Conservation (phyloP, 2,329 filamentous ascomycete species). For the Pseudogymnoascus sp. region DNA sequence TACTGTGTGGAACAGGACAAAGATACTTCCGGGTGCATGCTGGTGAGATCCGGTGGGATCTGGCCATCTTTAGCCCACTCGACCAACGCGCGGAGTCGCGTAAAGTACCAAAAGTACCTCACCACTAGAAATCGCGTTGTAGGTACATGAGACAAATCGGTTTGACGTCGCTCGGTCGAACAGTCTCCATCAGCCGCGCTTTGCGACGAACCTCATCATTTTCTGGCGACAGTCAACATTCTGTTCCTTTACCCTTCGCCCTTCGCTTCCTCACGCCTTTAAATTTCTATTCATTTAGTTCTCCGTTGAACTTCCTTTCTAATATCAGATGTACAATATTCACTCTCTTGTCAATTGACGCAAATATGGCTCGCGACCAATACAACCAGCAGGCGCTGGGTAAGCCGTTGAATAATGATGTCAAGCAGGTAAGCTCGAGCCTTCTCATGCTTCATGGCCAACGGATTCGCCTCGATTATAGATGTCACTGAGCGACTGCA, state of each 20-base stretch:
- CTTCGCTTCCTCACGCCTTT: background rate
- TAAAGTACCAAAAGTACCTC: background rate
- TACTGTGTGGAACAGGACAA: background rate
- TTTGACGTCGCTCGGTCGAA: background rate
- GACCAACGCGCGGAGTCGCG: background rate
- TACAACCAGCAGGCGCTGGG: conserved; percentile 62
- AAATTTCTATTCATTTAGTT: background rate
- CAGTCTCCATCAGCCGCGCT: background rate
- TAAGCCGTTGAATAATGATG: conserved; percentile 50
- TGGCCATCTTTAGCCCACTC: background rate
- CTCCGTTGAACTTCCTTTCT: background rate
- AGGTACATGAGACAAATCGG: background rate
- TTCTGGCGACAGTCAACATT: background rate
- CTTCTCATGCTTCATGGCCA: background rate
- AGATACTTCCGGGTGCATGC: conserved; percentile 2
- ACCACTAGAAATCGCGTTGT: background rate
- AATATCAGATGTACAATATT: conserved; percentile 9
- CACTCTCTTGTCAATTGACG: conserved; percentile 1
- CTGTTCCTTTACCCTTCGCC: background rate
- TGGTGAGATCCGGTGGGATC: background rate
- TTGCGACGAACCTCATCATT: background rate
- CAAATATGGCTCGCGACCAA: conserved; percentile 39
- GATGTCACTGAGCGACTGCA: background rate
- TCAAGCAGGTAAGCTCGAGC: conserved; percentile 56
- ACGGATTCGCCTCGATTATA: background rate